Base-by-base conservation (phyloP, 2,329 filamentous ascomycete genomes). In the Trichoderma harzianum region DNA sequence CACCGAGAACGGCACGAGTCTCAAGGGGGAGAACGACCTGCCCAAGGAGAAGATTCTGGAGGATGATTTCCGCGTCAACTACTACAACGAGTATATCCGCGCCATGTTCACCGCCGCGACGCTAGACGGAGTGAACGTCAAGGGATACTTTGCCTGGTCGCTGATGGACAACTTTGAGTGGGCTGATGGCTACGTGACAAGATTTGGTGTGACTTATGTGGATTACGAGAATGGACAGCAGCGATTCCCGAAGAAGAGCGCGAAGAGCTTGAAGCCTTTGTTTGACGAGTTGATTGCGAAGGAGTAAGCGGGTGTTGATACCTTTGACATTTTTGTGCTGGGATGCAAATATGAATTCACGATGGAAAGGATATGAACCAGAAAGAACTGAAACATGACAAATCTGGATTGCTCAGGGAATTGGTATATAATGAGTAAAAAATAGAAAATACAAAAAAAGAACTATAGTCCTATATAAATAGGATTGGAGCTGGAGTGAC, bases 131-230 rank as follows among this genome's bases (percentile, higher is more conserved):
- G 92, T 94, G 63, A 87, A 95, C 77, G 91, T 95, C 69, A 86
- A 87, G 76, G 93, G 90, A 5, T 97, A 96, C 82, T 89, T 95
- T 84, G 93, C 92, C 18, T 97, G 94, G 93, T 94, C 91, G 80
- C 86, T 97, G 74, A 89, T 97, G 87, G 94, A 97, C 82, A 95
- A 95, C 84, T 95, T 95, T 77, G 93, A 95, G 82, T 95, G 93
- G 93, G 92, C 93, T n/a, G 93, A 97, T 80, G 93, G 93, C 12
- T 97, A 95, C 78, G 91, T 93, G 83, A 96, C 93, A 57, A 88
- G 93, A 53, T 97, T 97, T 77, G 93, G 93, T 30, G 93, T 94
- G 71, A 93, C 91, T 7, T 96, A 87, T 79, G 93, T 97, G 67
- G 93, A 97, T 82, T 97, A 96, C 80, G 84, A 89, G 76, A 88